Conservation (phyloP, 352 stramenopile species). For the Thalassiosira mediterranea region DNA sequence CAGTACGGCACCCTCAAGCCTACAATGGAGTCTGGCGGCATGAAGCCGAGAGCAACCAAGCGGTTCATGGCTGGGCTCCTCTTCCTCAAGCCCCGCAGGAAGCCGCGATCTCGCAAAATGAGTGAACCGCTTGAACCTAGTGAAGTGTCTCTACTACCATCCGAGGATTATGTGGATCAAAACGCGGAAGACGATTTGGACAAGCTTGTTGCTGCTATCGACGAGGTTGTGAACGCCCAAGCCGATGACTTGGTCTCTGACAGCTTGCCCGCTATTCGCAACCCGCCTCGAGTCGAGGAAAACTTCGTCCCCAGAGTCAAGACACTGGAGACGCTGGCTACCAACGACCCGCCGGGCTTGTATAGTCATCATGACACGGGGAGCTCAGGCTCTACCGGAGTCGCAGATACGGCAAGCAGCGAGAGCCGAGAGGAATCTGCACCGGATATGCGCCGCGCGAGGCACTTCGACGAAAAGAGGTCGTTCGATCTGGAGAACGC, state of each 20-base stretch:
- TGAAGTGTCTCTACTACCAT: background rate
- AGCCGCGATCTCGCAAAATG: no score
- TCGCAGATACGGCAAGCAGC: no score
- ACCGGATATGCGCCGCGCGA: background rate
- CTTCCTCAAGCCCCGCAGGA: conserved; percentile 12
- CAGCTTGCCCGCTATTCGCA: no score
- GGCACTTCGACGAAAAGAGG: background rate
- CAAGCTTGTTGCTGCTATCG: background rate
- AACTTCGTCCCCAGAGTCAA: no score
- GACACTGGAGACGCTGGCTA: no score
- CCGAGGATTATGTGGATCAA: background rate
- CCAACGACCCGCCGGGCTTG: no score
- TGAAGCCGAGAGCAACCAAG: background rate
- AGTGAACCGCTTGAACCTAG: background rate
- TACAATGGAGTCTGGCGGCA: background rate
- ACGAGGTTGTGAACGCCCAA: background rate
- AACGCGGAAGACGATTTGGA: conserved; percentile 1
- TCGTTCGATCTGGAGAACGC: conserved; percentile 43
- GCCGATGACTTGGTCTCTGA: no score
- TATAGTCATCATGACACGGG: no score
- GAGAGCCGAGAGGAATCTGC: background rate
- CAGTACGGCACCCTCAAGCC: conserved; percentile 2
- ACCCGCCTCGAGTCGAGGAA: no score
- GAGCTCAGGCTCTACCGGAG: no score
- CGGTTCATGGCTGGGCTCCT: conserved; percentile 7